Percentiles rank a stretch among this genome's conserved stretches.
Evolutionary conservation across 2,329 filamentous ascomycete genomes (phyloP).

Genomic region (Clonostachys rhizophaga): DNA sequence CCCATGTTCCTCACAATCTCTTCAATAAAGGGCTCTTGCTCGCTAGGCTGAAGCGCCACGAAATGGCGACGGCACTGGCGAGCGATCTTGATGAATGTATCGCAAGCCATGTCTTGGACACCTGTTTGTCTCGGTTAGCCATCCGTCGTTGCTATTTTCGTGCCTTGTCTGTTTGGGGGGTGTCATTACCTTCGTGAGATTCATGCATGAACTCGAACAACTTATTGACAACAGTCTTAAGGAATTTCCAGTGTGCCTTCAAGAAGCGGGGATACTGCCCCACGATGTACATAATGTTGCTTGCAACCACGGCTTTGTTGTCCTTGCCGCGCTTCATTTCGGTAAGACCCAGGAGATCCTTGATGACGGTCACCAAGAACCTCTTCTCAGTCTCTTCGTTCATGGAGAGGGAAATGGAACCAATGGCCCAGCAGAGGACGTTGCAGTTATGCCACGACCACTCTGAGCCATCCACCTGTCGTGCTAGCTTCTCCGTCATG

Average conservation of each 20-base stretch:
- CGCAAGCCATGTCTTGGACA: constrained; percentile 99
- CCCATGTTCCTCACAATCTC: constrained; percentile 95
- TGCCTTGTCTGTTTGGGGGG: too few relatives aligned
- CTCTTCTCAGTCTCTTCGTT: constrained; percentile 99
- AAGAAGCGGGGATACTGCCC: constrained; percentile 97
- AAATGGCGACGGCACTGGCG: constrained; percentile 98
- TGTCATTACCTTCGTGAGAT: constrained; percentile 76
- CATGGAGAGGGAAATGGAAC: constrained; percentile 97
- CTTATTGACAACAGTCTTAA: constrained; percentile 99
- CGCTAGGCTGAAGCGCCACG: constrained; percentile 89
- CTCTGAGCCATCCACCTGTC: constrained; percentile 90
- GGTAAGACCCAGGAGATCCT: constrained; percentile 91
- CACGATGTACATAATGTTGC: constrained; percentile 99
- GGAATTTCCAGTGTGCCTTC: constrained; percentile 99
- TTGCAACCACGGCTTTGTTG: constrained; percentile 98
- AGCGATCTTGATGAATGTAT: constrained; percentile 99
- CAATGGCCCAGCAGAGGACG: constrained; percentile 98
- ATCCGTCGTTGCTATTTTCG: neutral
- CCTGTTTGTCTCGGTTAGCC: constrained; percentile 34
- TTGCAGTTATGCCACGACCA: constrained; percentile 99
- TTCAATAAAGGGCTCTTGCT: constrained; percentile 95
- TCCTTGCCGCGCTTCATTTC: constrained; percentile 99
- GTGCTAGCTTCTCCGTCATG: constrained; percentile 97
- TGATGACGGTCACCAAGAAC: constrained; percentile 97
- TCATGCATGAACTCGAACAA: constrained; percentile 99